Evolutionary conservation across 2,329 filamentous ascomycete genomes (phyloP).

Genomic region (Aspergillus aculeatinus): DNA sequence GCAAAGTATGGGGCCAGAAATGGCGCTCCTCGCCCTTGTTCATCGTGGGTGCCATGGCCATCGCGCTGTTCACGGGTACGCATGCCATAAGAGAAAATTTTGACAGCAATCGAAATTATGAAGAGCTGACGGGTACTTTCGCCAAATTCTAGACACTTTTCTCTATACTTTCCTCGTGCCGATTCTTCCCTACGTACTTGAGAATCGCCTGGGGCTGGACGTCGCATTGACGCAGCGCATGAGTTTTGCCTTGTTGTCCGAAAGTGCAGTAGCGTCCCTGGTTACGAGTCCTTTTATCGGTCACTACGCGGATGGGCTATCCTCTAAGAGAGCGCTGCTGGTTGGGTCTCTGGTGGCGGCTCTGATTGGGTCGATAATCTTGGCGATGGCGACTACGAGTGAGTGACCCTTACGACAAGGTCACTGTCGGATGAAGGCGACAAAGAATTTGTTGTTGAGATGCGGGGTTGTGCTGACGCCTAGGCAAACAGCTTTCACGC

Average conservation of each 20-base stretch:
- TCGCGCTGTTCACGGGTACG: slow-evolving; percentile 26
- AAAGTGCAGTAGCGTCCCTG: slow-evolving; percentile 25
- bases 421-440: neutral
- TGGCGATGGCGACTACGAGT: slow-evolving; percentile 26
- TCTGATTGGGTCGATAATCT: slow-evolving; percentile 22
- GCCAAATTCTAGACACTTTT: slow-evolving; percentile 24
- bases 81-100: neutral
- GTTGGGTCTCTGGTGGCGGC: slow-evolving; percentile 21
- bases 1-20: slow-evolving; percentile 17
- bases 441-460: neutral
- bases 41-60: slow-evolving; percentile 24
- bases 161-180: slow-evolving; percentile 34
- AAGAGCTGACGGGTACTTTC: neutral
- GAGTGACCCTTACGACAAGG: neutral
- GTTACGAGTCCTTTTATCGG: slow-evolving; percentile 25
- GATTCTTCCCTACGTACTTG: slow-evolving; percentile 30
- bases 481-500: slow-evolving; percentile 1
- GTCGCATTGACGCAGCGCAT: slow-evolving; percentile 24
- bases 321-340: slow-evolving; percentile 22
- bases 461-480: neutral
- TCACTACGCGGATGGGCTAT: slow-evolving; percentile 21
- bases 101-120: too few relatives aligned
- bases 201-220: slow-evolving; percentile 27
- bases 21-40: slow-evolving; percentile 26
- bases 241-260: slow-evolving; percentile 26